phyloP scores from a whole-genome alignment of 306 rosid genomes.

The Ziziphus jujuba region DNA sequence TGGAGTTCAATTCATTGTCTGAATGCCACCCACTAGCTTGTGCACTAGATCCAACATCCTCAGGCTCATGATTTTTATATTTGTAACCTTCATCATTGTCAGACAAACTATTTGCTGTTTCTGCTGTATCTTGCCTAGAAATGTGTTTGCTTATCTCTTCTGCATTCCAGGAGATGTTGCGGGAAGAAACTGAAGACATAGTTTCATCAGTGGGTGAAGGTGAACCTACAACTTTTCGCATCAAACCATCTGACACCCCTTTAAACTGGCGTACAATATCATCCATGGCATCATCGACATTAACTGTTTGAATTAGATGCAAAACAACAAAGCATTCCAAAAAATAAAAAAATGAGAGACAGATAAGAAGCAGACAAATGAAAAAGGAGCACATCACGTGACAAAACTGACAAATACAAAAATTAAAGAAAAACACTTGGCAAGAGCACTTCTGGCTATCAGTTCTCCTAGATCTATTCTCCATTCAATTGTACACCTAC shows the following conservation, averaged over 20 bases:
- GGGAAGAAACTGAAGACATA: slow-evolving; percentile 37
- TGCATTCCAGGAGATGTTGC: slow-evolving; percentile 48
- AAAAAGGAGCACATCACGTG: neutral
- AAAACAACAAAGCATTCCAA: slow-evolving; percentile 10
- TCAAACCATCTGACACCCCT: slow-evolving; percentile 92
- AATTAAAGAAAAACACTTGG: neutral
- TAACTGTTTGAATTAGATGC: slow-evolving; percentile 51
- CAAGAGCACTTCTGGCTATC: neutral
- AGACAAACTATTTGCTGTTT: slow-evolving; percentile 54
- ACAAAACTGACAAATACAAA: neutral
- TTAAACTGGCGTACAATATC: slow-evolving; percentile 91
- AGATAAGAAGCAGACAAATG: neutral
- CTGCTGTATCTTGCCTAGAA: slow-evolving; percentile 45
- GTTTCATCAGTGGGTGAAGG: slow-evolving; percentile 43
- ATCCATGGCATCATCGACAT: slow-evolving; percentile 94
- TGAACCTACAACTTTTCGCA: slow-evolving; percentile 68
- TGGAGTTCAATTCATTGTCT: slow-evolving; percentile 66
- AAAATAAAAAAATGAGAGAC: slow-evolving; percentile 1
- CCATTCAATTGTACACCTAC: neutral
- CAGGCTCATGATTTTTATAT: slow-evolving; percentile 34
- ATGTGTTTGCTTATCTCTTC: slow-evolving; percentile 50
- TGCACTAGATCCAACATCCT: slow-evolving; percentile 33
- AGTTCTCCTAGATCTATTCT: neutral
- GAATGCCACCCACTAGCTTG: slow-evolving; percentile 61
- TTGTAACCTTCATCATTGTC: slow-evolving; percentile 61